A percentile compares a stretch with the other conserved stretches of the same genome.
Evolutionary conservation across 306 rosid genomes (phyloP).

Genomic region (Castanospermum australe): DNA sequence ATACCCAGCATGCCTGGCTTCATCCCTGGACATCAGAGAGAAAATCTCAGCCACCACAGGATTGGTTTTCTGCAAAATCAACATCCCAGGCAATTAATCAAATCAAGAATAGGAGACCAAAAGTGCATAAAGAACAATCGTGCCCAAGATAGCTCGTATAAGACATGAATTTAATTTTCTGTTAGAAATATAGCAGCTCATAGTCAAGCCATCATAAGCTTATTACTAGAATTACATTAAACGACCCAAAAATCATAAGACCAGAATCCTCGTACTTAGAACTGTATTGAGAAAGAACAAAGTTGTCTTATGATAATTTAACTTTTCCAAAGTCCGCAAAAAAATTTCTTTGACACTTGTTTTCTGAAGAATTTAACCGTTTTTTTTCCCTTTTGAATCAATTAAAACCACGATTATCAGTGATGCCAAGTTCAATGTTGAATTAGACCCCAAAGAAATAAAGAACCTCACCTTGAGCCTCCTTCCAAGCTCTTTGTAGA

Average conservation of each 20-base stretch:
- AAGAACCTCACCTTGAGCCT: slow-evolving; percentile 72
- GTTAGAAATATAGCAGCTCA: background rate
- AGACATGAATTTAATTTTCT: background rate
- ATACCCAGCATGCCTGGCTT: slow-evolving; percentile 99
- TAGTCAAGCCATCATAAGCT: background rate
- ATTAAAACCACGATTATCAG: background rate
- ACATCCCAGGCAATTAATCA: slow-evolving; percentile 30
- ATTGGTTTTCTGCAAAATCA: slow-evolving; percentile 84
- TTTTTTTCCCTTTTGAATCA: background rate
- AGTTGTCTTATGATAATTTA: background rate
- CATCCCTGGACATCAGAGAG: slow-evolving; percentile 99
- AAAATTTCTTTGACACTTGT: background rate
- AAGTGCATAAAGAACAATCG: background rate
- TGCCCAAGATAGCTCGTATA: background rate
- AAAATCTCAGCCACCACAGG: slow-evolving; percentile 99
- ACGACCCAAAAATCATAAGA: background rate
- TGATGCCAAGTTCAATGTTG: background rate
- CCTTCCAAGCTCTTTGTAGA: slow-evolving; percentile 96
- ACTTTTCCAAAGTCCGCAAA: background rate
- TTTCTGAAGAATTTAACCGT: background rate
- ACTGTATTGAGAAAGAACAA: background rate
- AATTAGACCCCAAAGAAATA: background rate
- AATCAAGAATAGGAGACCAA: background rate
- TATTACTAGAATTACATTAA: background rate
- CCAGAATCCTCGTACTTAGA: slow-evolving; percentile 3